Evolutionary conservation across 352 stramenopile species (phyloP).

Genomic region (Pythium aristosporum): DNA sequence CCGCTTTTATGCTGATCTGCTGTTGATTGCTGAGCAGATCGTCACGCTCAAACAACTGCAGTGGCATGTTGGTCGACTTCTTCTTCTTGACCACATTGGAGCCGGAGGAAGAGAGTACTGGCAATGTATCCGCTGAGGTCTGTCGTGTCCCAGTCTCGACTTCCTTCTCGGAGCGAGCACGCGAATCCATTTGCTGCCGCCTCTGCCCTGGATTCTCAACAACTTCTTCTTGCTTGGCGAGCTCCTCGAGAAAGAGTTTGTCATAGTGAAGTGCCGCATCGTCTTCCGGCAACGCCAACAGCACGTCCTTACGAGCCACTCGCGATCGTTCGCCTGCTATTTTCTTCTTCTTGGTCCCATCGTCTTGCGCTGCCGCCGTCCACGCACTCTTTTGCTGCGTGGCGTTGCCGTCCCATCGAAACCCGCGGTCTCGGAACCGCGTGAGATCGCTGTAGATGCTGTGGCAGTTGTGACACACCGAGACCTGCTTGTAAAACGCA

Average conservation of each 20-base stretch:
- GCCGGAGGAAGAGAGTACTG: background rate
- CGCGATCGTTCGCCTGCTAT: background rate
- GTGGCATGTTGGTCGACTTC: background rate
- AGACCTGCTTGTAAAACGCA: slow-evolving; percentile 79
- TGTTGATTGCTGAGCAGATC: slow-evolving; percentile 11
- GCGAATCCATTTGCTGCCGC: background rate
- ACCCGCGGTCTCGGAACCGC: slow-evolving; percentile 46
- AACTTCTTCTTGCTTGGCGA: slow-evolving; percentile 52
- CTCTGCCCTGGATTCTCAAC: background rate
- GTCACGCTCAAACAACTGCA: background rate
- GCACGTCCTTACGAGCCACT: background rate
- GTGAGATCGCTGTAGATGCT: slow-evolving; percentile 64
- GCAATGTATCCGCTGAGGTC: background rate
- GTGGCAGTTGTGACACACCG: slow-evolving; percentile 73
- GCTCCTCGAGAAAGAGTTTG: slow-evolving; percentile 62
- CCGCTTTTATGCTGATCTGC: background rate
- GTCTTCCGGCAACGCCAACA: slow-evolving; percentile 12
- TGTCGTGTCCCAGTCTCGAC: background rate
- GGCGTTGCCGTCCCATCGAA: slow-evolving; percentile 26
- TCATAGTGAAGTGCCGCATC: slow-evolving; percentile 23
- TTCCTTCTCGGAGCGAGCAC: slow-evolving; percentile 6
- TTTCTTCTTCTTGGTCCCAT: slow-evolving; percentile 10
- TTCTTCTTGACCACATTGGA: slow-evolving; percentile 1
- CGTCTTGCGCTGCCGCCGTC: background rate
- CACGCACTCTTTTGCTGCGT: slow-evolving; percentile 17